These are phyloP conservation scores for Ceratocystis albifundus DNA, from an alignment of 2,329 filamentous ascomycete species.

Conservation along the genomic window DNA sequence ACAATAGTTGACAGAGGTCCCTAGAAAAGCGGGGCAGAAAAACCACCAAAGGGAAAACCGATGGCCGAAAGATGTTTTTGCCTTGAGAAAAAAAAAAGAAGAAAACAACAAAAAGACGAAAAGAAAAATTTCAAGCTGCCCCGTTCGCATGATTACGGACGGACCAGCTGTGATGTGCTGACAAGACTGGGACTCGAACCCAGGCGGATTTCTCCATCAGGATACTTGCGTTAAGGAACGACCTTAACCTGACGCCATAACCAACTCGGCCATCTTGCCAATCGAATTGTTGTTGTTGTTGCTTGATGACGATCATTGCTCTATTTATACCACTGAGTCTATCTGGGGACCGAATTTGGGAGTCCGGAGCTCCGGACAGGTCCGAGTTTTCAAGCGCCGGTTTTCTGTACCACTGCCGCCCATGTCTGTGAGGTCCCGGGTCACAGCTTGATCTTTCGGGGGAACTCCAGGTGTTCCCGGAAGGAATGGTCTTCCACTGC, in stretches of 20 bases:
- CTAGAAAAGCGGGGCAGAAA: not conserved
- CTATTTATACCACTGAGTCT: too few relatives aligned
- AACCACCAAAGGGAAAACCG: not conserved
- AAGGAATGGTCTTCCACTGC: too few relatives aligned
- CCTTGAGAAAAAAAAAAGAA: not conserved
- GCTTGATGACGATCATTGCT: too few relatives aligned
- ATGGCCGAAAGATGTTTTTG: not conserved
- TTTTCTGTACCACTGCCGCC: too few relatives aligned
- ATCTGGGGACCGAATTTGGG: too few relatives aligned
- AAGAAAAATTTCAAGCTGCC: not conserved
- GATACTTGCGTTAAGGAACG: conserved; percentile 26
- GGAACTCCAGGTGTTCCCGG: too few relatives aligned
- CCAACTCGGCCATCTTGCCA: conserved; percentile 31
- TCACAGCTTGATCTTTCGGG: too few relatives aligned
- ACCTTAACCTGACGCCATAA: conserved; percentile 32
- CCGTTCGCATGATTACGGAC: not conserved
- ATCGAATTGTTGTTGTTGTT: too few relatives aligned
- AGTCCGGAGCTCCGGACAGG: too few relatives aligned
- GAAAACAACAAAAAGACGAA: too few relatives aligned
- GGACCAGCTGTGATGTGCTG: not conserved
- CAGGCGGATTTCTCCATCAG: conserved; percentile 23
- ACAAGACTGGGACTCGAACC: conserved; percentile 23
- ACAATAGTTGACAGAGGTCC: not conserved
- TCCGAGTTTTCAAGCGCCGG: too few relatives aligned
- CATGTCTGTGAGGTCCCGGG: too few relatives aligned